Base-by-base conservation (phyloP, 2,329 filamentous ascomycete genomes). In the Pseudogymnoascus sp. region DNA sequence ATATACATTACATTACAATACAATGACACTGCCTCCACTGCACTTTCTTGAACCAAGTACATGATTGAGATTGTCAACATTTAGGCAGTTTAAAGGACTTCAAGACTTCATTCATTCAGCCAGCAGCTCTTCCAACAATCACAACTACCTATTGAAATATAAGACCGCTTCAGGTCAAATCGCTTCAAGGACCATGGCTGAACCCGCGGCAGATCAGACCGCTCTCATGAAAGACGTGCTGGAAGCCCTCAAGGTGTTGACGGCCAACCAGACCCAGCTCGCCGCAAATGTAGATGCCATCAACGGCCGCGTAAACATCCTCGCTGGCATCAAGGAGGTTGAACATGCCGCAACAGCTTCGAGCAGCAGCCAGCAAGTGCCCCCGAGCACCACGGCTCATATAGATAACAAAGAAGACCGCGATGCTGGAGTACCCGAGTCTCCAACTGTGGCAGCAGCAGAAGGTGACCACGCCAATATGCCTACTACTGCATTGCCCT, bases 241-340 rank as follows among this genome's bases (percentile, higher is more conserved):
- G 24, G 74, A 77, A 42, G 79, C 79, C 42, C 72, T 87, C 63
- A 82, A 79, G 68, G 76, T 77, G n/a, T 73, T 87, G 64, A 80
- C 84, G 65, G 72, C 77, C 67, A 84, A 84, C 64, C 82, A 86
- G 69, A 74, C 76, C 47, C 76, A 80, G 40, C 78, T 87, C 50
- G 77, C 82, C 38, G 78, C 81, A 50, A 78, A 80, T 60, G 79
- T 87, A 44, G 83, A 86, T 72, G 78, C 79, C 47, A 85, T 87
- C 73, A 82, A 84, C 68, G 83, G 82, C 61, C 79, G 83, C 63
- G 81, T 87, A 64, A 86, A 87, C 71, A 80, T 83, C 56, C 75
- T 86, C 33, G 80, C 82, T 29, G 81, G 82, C 56, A 79, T 86
- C 68, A 85, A 84, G 73, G 78, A 82, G 67, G 75, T 84, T 33